Percentiles rank a stretch among this genome's conserved stretches.
Evolutionary conservation across 2,329 filamentous ascomycete species (phyloP).

Genomic region (Exophiala oligosperma): DNA sequence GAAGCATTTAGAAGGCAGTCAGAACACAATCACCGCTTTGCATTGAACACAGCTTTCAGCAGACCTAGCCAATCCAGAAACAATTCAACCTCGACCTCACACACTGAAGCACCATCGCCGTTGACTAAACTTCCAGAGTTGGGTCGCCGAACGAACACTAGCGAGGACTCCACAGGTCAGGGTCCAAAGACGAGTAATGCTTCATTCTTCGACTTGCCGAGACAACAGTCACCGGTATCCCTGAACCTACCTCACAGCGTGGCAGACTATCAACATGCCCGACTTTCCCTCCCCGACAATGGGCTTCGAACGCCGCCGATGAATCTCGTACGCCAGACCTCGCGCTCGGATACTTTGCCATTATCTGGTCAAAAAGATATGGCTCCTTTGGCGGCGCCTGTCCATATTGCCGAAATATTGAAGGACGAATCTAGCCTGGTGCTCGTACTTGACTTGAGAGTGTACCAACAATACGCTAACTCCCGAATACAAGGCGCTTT

Average conservation of each 20-base stretch:
- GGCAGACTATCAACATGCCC: slow-evolving; percentile 49
- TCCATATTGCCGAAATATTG: slow-evolving; percentile 59
- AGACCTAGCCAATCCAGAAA: slow-evolving; percentile 21
- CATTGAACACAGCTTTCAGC: slow-evolving; percentile 13
- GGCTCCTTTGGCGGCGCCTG: slow-evolving; percentile 55
- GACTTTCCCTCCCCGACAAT: slow-evolving; percentile 56
- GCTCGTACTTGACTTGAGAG: slow-evolving; percentile 80
- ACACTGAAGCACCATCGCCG: slow-evolving; percentile 5
- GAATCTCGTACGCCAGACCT: slow-evolving; percentile 2
- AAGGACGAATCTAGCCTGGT: slow-evolving; percentile 53
- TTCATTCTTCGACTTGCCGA: slow-evolving; percentile 45
- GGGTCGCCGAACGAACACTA: slow-evolving; percentile 3
- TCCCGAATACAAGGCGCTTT: slow-evolving; percentile 77
- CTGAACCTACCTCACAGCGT: slow-evolving; percentile 40
- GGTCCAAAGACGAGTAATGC: slow-evolving; percentile 16
- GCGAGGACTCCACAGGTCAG: slow-evolving; percentile 10
- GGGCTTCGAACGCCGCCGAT: slow-evolving; percentile 43
- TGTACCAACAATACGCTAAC: slow-evolving; percentile 76
- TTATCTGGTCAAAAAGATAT: slow-evolving; percentile 44
- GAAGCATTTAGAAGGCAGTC: slow-evolving; percentile 74
- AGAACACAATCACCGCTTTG: slow-evolving; percentile 45
- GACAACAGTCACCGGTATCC: slow-evolving; percentile 49
- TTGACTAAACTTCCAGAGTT: slow-evolving; percentile 12
- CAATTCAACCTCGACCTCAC: slow-evolving; percentile 10
- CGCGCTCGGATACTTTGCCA: slow-evolving; percentile 57